Evolutionary conservation across 2,329 filamentous ascomycete genomes (phyloP), one percentile per base, ranked within the genome.

Genomic region (Epichloe uncinata): DNA sequence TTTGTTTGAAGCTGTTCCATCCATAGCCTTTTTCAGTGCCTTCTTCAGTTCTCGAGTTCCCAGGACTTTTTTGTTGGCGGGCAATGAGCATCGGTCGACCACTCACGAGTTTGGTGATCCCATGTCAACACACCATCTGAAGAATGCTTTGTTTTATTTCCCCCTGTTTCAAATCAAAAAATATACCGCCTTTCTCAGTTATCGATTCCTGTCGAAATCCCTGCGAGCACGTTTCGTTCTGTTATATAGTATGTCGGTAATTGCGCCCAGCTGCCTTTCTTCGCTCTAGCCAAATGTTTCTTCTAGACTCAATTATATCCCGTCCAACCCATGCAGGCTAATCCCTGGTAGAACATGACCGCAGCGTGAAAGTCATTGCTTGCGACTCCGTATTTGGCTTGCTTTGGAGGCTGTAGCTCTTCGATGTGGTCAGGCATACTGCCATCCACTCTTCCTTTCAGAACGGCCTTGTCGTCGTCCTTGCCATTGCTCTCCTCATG

Each of bases 341-440:
- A 12, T 37, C 45, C 42, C 30, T 34, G 3, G 35, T 52, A 51
- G 26, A 52, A 30, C 15, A n/a, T 13, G 5, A 34, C n/a, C 12
- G 51, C 42, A 4, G 48, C 41, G n/a, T 37, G 3, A 34, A 53
- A 48, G 26, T 53, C 51, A 43, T 47, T 36, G 37, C 48, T 26
- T 3, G 37, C 33, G 2, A 45, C 16, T 18, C 45, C 48, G 11
- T 22, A 15, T 3, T 5, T 13, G 3, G 22, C 18, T 7, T 6
- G 7, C 12, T 30, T 36, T 3, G 42, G 42, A 30, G 50, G 54
- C 35, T 59, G 58, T 11, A 52, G 42, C 50, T 60, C 58, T 15
- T 60, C 52, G 9, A 52, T 22, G 30, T 56, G 54, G 36, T 59
- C 57, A 2, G 52, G 52, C 48, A 53, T 48, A 18, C 51, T 53